Conservation (phyloP, 2,329 filamentous ascomycete genomes). For the Trichophyton schoenleinii region DNA sequence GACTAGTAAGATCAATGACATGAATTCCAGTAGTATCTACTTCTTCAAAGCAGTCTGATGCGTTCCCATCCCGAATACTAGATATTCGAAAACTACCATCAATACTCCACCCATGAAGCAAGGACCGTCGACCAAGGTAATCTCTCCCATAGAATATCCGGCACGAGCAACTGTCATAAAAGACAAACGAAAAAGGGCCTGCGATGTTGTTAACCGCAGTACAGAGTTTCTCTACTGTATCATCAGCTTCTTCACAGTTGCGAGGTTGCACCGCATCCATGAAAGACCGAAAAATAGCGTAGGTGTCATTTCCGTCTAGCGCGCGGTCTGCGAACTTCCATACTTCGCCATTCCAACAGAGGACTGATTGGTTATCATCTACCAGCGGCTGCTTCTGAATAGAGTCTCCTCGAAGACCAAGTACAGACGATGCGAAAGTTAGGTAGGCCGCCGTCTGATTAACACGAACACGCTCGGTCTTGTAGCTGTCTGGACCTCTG, state of each 20-base stretch:
- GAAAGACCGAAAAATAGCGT: conserved; percentile 52
- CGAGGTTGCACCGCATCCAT: conserved; percentile 27
- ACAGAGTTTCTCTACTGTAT: conserved; percentile 21
- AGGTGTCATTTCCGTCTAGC: conserved; percentile 65
- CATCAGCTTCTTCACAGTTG: conserved; percentile 9
- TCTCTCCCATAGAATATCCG: conserved; percentile 75
- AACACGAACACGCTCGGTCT: conserved; percentile 21
- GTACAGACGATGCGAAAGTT: conserved; percentile 67
- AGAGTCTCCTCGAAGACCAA: conserved; percentile 70
- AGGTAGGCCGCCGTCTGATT: conserved; percentile 7
- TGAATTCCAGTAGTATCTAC: conserved; percentile 78
- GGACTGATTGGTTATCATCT: conserved; percentile 48
- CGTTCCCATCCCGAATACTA: conserved; percentile 51
- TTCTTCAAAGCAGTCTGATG: conserved; percentile 53
- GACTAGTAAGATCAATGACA: conserved; percentile 43
- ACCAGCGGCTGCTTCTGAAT: conserved; percentile 62
- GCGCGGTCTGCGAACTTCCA: conserved; percentile 56
- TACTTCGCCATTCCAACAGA: conserved; percentile 97
- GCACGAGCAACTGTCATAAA: conserved; percentile 51
- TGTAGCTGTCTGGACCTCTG: conserved; percentile 35
- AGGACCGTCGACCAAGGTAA: conserved; percentile 71
- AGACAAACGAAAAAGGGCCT: conserved; percentile 85
- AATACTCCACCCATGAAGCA: conserved; percentile 47
- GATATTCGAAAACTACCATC: conserved; percentile 49
- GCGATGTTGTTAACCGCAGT: conserved; percentile 49